Evolutionary conservation across 805 yeast species (phyloP).

Genomic region (Clavispora asparagi): DNA sequence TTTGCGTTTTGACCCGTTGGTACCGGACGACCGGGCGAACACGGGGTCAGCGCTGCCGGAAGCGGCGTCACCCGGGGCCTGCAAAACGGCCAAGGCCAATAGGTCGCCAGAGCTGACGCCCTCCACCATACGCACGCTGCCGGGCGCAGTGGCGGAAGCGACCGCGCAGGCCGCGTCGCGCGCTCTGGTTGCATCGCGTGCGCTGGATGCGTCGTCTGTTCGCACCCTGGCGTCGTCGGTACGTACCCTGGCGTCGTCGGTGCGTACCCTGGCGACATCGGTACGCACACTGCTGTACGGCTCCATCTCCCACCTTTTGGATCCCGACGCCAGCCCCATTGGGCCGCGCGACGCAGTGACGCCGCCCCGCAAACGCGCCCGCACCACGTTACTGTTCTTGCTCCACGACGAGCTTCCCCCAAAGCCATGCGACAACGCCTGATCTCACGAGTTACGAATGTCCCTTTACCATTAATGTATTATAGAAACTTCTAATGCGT

Average conservation of each 20-base stretch:
- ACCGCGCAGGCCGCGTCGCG: slow-evolving; percentile 1
- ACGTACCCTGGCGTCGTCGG: neutral
- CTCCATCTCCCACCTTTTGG: slow-evolving; percentile 18
- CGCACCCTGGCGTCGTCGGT: slow-evolving; percentile 1
- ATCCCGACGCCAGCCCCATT: neutral
- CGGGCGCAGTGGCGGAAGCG: too few relatives aligned
- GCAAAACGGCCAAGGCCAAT: slow-evolving; percentile 6
- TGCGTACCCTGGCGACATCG: slow-evolving; percentile 13
- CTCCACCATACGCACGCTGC: too few relatives aligned
- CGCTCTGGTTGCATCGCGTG: neutral
- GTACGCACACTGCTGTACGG: slow-evolving; percentile 26
- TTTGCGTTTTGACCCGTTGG: slow-evolving; percentile 45
- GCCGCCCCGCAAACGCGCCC: neutral
- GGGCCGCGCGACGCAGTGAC: neutral
- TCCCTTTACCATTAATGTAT: neutral
- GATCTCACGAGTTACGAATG: neutral
- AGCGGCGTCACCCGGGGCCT: slow-evolving; percentile 3
- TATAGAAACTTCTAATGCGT: neutral
- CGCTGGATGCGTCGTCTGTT: neutral
- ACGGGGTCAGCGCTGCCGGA: neutral
- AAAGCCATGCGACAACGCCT: neutral
- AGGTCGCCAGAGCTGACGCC: neutral
- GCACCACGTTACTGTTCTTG: neutral
- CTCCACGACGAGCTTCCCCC: neutral
- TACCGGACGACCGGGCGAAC: slow-evolving; percentile 9